phyloP scores from a whole-genome alignment of 179 eudicot genomes.

The Carnegiea gigantea region DNA sequence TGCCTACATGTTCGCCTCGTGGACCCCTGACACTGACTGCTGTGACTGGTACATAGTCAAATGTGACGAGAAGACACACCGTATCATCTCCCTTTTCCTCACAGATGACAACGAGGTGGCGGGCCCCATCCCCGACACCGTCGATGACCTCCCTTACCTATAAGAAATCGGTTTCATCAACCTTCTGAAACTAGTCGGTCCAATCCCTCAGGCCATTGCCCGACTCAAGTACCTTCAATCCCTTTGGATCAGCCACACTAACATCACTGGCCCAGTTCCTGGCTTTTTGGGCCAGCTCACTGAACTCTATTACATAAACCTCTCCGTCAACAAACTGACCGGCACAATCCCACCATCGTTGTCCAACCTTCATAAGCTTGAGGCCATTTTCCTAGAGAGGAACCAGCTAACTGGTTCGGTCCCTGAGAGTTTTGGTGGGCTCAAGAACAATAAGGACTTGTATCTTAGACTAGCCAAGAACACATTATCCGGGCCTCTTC shows the following conservation, averaged over 20 bases:
- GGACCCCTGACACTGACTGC: constrained; percentile 42
- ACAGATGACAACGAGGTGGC: constrained; percentile 23
- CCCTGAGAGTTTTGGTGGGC: constrained; percentile 42
- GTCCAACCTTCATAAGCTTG: constrained; percentile 16
- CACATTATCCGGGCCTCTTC: constrained; percentile 46
- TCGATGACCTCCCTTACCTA: constrained; percentile 61
- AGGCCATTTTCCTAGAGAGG: constrained; percentile 28
- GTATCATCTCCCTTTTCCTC: constrained; percentile 36
- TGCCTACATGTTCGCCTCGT: constrained; percentile 42
- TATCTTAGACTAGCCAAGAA: constrained; percentile 29
- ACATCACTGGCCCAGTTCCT: constrained; percentile 47
- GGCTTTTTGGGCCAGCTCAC: constrained; percentile 34
- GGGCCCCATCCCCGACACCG: constrained; percentile 45
- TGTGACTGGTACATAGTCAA: constrained; percentile 41
- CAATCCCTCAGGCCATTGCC: too few species aligned
- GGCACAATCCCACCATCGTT: constrained; percentile 22
- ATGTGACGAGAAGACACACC: constrained; percentile 44
- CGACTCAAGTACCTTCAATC: constrained; percentile 20
- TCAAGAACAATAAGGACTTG: constrained; percentile 25
- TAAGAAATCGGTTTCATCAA: too few species aligned
- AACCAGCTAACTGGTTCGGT: constrained; percentile 53
- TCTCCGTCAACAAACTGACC: constrained; percentile 44
- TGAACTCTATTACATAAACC: constrained; percentile 32
- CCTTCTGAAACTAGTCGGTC: too few species aligned
- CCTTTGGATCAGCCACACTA: constrained; percentile 27